Base-by-base conservation (phyloP, 352 stramenopile genomes). In the Phytophthora macrochlamydospora region DNA sequence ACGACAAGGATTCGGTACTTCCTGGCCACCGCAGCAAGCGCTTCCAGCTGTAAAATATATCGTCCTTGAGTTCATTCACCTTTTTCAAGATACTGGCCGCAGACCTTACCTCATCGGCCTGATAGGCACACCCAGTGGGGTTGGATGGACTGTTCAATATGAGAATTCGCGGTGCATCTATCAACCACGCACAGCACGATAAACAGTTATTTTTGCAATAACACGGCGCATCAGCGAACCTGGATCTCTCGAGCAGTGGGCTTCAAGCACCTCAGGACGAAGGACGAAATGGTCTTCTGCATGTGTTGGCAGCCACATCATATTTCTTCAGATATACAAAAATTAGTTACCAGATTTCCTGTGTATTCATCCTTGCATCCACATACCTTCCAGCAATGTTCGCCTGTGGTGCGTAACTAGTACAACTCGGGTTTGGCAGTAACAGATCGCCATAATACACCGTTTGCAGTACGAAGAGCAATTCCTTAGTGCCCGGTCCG, bases 1-100 rank as follows among this genome's bases (percentile, higher is more conserved):
- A 96, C 86, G 24, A 96, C 87, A n/a, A 95, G 81, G 50, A 97
- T 83, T 18, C 88, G 81, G 65, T 95, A 95, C 71, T 93, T 94
- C 46, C 87, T 79, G 31, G 86, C 88, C 5, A 95, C 71, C 11
- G 81, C 69, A 30, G 89, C 89, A 12, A 97, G 73, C 32, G 74
- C 84, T 11, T 86, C 62, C 55, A 94, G 64, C 75, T 88, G 59
- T 49, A 24, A 49, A 3, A 52, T 30, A 37, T 13, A 35, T 8
- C 2, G 14, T 8, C 14, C 33, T 9, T n/a, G 0, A 13, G n/a
- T 13, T 37, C 18, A 52, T 11, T 37, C 12, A 37, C 14, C 28
- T 18, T 52, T 9, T 37, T 38, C 7, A 18, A 5, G 24, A 37
- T 2, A 35, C 4, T 33, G 31, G 11, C 24, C 3, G 18, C 12